A percentile compares a stretch with the other conserved stretches of the same genome.
phyloP scores from a whole-genome alignment of 1,139 yeast species.

The Lizanozyma gosingica region DNA sequence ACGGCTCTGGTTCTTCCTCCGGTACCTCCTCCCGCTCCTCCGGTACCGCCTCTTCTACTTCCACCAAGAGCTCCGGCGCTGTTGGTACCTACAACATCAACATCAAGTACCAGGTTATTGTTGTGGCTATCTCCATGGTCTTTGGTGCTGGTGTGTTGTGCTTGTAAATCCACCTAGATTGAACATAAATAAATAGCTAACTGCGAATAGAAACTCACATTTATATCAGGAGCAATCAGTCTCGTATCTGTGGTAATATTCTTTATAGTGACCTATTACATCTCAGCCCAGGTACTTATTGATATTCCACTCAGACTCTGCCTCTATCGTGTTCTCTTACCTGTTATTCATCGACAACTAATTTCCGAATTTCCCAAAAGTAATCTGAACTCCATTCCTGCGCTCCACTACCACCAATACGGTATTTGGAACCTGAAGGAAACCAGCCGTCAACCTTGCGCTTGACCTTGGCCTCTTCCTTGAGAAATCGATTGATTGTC shows the following conservation, averaged over 20 bases:
- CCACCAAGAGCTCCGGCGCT: constrained; percentile 12
- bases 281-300: no score
- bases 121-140: constrained; percentile 7
- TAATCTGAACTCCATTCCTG: constrained; percentile 18
- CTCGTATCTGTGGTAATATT: no score
- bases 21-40: constrained; percentile 17
- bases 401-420: constrained; percentile 8
- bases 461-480: constrained; percentile 29
- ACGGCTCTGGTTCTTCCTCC: constrained; percentile 23
- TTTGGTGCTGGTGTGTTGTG: constrained; percentile 15
- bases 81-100: constrained; percentile 15
- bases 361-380: constrained; percentile 38
- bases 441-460: constrained; percentile 36
- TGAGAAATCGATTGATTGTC: constrained; percentile 22
- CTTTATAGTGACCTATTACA: no score
- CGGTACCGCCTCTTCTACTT: constrained; percentile 15
- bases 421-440: constrained; percentile 20
- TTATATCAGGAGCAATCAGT: no score
- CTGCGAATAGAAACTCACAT: constrained; percentile 2
- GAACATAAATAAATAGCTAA: background rate
- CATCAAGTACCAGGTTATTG: background rate
- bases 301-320: no score
- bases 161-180: constrained; percentile 7
- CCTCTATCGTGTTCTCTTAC: no score
- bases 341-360: constrained; percentile 33